Evolutionary conservation across 164 flowering plant species (phyloP), one percentile per base, ranked within the genome.

Genomic region (Houttuynia cordata): DNA sequence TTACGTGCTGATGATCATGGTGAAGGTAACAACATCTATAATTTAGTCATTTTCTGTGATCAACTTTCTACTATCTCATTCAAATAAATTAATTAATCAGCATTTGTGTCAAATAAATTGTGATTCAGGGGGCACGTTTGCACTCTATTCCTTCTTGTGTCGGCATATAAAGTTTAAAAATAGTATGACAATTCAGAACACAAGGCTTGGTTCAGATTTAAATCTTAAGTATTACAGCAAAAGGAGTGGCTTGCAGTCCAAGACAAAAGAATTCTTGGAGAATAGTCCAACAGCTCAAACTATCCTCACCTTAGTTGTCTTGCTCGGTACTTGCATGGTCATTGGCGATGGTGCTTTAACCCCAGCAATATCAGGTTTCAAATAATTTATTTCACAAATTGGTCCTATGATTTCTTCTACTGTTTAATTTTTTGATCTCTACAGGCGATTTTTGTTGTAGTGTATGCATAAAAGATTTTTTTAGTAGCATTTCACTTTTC

Each of bases 321-420:
- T 69, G 56, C 63, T 73, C 21, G 73, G 76, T 14, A 69, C 70
- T 54, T 70, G 74, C 53, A 73, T 69, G 76, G 70, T 73, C 24
- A 69, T 73, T n/a, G 76, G 76, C 15, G 76, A 73, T 73, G 73
- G 73, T 58, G 73, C 71, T 19, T 68, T 73, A 20, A 66, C 76
- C 7, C 76, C 73, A 12, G 76, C 73, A 49, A 69, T 67, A 39
- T 63, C 62, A 41, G 76, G 75, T 73, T 56, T 24, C 19, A 51
- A n/a, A n/a, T n/a, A 10, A 30, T 30, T 6, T 2, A 49, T 17
- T 19, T 3, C 45, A 8, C 17, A 8, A 37, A 8, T 58, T 30
- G 37, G 4, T 30, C 37, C 2, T 30, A 30, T 30, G 14, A 3
- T 47, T 60, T 30, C 24, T 58, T 10, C 39, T 30, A 17, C 9